Evolutionary conservation across 169 alveolate genomes (phyloP), one percentile per base, ranked within the genome.

Genomic region (Hepatocystis sp.): DNA sequence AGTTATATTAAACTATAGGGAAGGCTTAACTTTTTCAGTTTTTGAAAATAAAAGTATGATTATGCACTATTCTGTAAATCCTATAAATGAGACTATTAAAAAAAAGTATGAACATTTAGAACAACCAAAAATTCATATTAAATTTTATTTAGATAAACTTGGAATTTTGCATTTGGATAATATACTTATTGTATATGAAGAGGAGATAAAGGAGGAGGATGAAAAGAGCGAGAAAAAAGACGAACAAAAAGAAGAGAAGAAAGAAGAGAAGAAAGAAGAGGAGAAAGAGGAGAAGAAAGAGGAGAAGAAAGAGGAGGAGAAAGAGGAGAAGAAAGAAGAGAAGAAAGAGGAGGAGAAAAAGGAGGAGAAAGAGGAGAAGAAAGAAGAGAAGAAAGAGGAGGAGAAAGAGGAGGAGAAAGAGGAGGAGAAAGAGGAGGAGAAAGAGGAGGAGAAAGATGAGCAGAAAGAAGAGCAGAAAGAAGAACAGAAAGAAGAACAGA

Each of bases 1-100:
- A 46, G 88, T 68, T 19, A 28, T 46, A 46, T 32, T 65, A 25
- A 53, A 56, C 36, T 78, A 85, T 67, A 58, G 51, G 32, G 84
- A 71, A 27, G 64, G 66, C 61, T 47, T 76, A 58, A 56, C 55
- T 39, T 52, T 71, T 53, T 36, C 86, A 19, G 44, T 85, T 49
- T 68, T 28, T 55, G 91, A 85, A 21, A 85, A 85, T 47, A 88
- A 81, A 23, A 53, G 53, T 36, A 52, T 42, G 7, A 61, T 84
- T 19, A 39, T 27, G 2, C 40, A 85, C 19, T 85, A 63, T 40
- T 34, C 61, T 13, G 27, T 71, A 30, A 36, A 21, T 17, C 32
- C 34, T 15, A n/a, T 46, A 51, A 66, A 67, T 53, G 71, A 55
- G 15, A 61, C 58, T 10, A 67, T 60, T 2, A 66, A 63, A 60